Percentiles rank a stretch among this genome's conserved stretches.
phyloP scores from a whole-genome alignment of 2,329 filamentous ascomycete species.

The Fusarium euwallaceae region DNA sequence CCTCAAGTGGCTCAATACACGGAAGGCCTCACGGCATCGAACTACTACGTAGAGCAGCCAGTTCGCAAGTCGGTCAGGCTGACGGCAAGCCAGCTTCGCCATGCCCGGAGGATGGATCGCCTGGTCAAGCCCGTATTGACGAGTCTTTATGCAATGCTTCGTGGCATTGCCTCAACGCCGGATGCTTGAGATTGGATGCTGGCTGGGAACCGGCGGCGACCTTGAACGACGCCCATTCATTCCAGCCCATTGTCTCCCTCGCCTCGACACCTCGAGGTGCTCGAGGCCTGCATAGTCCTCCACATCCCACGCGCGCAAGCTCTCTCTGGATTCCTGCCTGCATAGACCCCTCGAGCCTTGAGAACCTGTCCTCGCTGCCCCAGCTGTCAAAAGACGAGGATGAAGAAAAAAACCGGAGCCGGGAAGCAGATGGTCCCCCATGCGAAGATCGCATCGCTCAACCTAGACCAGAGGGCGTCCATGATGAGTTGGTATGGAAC shows the following conservation, averaged over 20 bases:
- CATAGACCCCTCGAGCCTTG: neutral
- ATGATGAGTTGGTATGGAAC: conserved; percentile 34
- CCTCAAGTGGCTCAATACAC: conserved; percentile 31
- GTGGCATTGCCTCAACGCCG: conserved; percentile 44
- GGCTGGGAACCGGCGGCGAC: conserved; percentile 33
- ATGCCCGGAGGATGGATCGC: conserved; percentile 26
- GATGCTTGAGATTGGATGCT: conserved; percentile 13
- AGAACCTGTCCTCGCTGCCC: conserved; percentile 24
- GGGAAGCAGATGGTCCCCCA: conserved; percentile 43
- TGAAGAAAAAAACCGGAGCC: conserved; percentile 42
- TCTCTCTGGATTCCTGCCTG: neutral
- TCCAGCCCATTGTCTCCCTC: conserved; percentile 25
- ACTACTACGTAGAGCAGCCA: conserved; percentile 3
- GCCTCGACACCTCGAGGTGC: neutral
- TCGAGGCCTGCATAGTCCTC: conserved; percentile 2
- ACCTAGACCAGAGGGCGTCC: conserved; percentile 37
- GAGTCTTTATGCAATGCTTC: conserved; percentile 48
- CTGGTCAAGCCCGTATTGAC: conserved; percentile 34
- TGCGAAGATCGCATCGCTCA: conserved; percentile 47
- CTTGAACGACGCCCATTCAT: conserved; percentile 11
- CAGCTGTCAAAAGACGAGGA: conserved; percentile 12
- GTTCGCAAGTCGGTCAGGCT: conserved; percentile 23
- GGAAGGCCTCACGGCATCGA: conserved; percentile 34
- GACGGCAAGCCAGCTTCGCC: conserved; percentile 16
- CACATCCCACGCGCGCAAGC: neutral